Evolutionary conservation across 257 asterid genomes (phyloP).

Genomic region (Rauvolfia tetraphylla): DNA sequence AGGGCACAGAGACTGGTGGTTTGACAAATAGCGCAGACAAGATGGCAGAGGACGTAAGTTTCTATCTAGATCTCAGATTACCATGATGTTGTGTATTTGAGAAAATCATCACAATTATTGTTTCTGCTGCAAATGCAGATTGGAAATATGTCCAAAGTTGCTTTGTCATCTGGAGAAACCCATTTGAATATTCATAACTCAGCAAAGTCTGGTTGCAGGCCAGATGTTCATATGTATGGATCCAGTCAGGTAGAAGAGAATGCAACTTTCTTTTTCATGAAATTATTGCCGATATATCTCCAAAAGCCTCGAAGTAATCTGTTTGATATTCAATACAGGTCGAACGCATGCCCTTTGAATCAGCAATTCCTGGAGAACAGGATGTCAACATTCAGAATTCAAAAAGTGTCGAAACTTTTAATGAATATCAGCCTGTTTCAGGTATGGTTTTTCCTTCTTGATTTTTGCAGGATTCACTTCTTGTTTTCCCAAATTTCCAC

Average conservation of each 20-base stretch:
- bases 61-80: background rate
- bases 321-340: conserved; percentile 22
- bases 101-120: conserved; percentile 1
- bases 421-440: conserved; percentile 30
- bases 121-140: conserved; percentile 26
- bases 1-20: conserved; percentile 3
- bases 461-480: background rate
- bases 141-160: conserved; percentile 8
- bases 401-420: conserved; percentile 15
- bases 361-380: conserved; percentile 21
- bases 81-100: conserved; percentile 1
- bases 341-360: conserved; percentile 14
- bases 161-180: conserved; percentile 17
- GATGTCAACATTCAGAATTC: conserved; percentile 29
- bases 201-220: conserved; percentile 9
- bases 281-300: conserved; percentile 5
- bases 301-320: conserved; percentile 2
- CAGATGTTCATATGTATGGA: conserved; percentile 2
- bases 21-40: conserved; percentile 2
- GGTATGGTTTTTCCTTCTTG: conserved; percentile 17
- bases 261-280: conserved; percentile 7
- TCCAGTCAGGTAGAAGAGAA: conserved; percentile 18
- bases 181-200: conserved; percentile 15
- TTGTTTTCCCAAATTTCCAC: background rate
- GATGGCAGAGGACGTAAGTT: conserved; percentile 18